A percentile compares a stretch with the other conserved stretches of the same genome.
phyloP scores from a whole-genome alignment of 345 rosid genomes.

The Odontarrhena argentea region DNA sequence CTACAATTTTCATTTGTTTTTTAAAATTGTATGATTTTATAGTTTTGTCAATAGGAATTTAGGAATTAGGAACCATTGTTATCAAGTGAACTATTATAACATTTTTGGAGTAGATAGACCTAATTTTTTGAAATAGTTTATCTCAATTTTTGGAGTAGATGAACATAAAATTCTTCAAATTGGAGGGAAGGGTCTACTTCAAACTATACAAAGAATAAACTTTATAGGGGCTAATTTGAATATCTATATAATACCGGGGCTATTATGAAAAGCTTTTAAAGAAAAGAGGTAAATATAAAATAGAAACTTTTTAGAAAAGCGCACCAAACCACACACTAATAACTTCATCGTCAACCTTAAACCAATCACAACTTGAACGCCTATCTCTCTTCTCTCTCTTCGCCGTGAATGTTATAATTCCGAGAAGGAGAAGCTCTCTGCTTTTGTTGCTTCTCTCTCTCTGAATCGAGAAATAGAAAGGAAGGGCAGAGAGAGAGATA shows the following conservation, averaged over 20 bases:
- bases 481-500: conserved; percentile 10
- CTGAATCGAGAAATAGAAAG: conserved; percentile 18
- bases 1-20: no score
- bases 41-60: no score
- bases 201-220: background rate
- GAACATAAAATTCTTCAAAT: no score
- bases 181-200: no score
- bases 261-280: background rate
- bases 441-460: conserved; percentile 12
- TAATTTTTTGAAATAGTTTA: no score
- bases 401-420: conserved; percentile 20
- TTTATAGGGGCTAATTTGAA: background rate
- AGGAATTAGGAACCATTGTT: no score
- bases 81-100: no score
- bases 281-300: background rate
- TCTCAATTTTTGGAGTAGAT: no score
- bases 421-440: conserved; percentile 29
- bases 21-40: no score
- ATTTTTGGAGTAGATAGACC: no score
- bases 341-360: conserved; percentile 34
- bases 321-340: conserved; percentile 1
- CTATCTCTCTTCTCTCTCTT: conserved; percentile 29
- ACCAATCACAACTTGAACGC: conserved; percentile 38
- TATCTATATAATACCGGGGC: background rate
- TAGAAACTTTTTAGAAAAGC: background rate